Base-by-base conservation (phyloP, 345 rosid genomes). In the Nasturtium officinale region DNA sequence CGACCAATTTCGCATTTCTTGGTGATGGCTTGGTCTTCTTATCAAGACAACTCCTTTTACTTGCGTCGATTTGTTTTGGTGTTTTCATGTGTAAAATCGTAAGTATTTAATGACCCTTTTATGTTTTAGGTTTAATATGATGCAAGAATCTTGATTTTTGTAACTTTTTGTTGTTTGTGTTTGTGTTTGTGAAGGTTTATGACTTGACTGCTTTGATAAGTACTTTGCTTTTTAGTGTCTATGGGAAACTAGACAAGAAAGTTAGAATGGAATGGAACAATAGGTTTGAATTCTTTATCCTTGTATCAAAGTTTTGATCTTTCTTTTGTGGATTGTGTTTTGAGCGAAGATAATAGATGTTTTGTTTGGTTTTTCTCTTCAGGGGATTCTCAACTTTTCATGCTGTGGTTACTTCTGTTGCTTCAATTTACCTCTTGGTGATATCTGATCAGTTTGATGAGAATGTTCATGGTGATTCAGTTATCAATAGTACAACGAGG, bases 341-440 rank as follows among this genome's bases (percentile, higher is more conserved):
- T 54, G 20, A 23, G 25, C 25, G n/a, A 23, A 8, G 30, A 28
- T 54, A 13, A 6, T 35, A 63, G 23, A 53, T 46, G 35, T 58
- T 46, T 52, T 45, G 9, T 53, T 71, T 40, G 26, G 0, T 26
- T 37, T n/a, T 43, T 65, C 58, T 69, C 11, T 74, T 15, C 87
- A 91, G 97, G 85, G 97, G 92, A 38, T 87, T 91, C 83, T 91
- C 97, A 37, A 91, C 97, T 33, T 77, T 86, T 63, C 97, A 91
- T 79, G 97, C 97, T 64, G 11, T 91, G 46, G 16, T 87, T 53
- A 89, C 78, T 29, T 80, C 92, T 25, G 73, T 75, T 73, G 86
- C 87, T 75, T 86, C 97, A 63, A 65, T 86, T 29, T 87, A 91
- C 64, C 82, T 91, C 7, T 46, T 91, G 64, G 61, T 84, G 57